A percentile compares a stretch with the other conserved stretches of the same genome.
Evolutionary conservation across 2,329 filamentous ascomycete genomes (phyloP).

Genomic region (Phaeosphaeria sp.): DNA sequence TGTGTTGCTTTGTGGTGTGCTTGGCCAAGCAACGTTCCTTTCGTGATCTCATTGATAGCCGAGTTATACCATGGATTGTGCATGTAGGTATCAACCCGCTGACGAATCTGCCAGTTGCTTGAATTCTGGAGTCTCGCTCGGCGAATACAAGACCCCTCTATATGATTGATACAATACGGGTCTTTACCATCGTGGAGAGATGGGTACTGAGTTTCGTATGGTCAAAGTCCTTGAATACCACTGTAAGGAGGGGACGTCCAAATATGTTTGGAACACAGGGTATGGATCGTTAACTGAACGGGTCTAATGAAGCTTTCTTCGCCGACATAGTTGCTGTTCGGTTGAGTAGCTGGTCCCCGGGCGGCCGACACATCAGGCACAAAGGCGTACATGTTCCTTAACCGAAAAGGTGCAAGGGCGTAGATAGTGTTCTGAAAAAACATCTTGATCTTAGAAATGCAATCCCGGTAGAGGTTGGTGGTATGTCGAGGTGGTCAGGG

Average conservation of each 20-base stretch:
- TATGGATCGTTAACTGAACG: neutral
- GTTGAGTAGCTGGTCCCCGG: neutral
- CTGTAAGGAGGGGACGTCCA: neutral
- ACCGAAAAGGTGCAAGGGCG: neutral
- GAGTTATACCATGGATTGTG: neutral
- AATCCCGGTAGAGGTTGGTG: neutral
- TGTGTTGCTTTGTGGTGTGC: neutral
- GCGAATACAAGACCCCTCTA: neutral
- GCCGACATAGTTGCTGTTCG: neutral
- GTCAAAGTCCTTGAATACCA: neutral
- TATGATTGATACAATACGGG: neutral
- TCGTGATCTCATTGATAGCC: neutral
- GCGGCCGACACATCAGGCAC: neutral
- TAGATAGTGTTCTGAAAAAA: neutral
- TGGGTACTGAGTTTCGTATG: neutral
- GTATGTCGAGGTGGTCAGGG: neutral
- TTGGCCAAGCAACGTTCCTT: neutral
- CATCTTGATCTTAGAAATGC: neutral
- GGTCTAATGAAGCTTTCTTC: neutral
- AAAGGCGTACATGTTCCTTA: neutral
- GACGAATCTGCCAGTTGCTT: neutral
- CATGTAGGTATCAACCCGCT: neutral
- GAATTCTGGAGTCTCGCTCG: neutral
- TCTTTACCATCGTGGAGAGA: neutral
- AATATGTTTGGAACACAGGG: neutral